Base-by-base conservation (phyloP, 441 rosid genomes). In the Viola pubescens region DNA sequence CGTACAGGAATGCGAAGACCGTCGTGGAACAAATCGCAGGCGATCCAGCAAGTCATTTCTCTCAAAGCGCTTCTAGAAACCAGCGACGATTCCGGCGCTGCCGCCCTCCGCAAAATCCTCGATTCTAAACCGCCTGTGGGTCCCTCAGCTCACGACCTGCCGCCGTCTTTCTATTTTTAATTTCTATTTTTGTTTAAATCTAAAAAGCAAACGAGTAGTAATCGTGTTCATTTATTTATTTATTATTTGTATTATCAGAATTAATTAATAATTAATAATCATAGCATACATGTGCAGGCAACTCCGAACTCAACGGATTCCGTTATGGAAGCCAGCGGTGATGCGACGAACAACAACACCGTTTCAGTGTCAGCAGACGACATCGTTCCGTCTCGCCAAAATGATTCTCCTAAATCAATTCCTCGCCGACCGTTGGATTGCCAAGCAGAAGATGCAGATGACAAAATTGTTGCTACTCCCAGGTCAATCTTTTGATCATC, bases 1-100 rank as follows among this genome's bases (percentile, higher is more conserved):
- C 47, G 61, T n/a, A 61, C 87, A 94, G 98, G 98, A 75, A 94
- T 94, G 98, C 83, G 98, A 16, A 80, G 89, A 51, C 98, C 98
- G 38, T 94, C 98, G 4, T 94, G 98, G 98, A 94, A 94, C 91
- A 89, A 94, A 77, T 89, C 98, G 62, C 98, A 94, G 76, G 97
- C 98, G 81, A 87, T 94, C 83, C 96, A 94, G 82, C 98, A 94
- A 75, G 98, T 94, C 38, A 68, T 94, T 26, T 94, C 91, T 2
- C 92, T 94, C 51, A 94, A 94, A 76, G 90, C 95, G 53, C 77
- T 94, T 26, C 84, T 79, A 9, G 98, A 89, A 40, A 77, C 87
- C 12, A 75, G 71, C 34, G 83, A 76, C 13, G 95, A 89, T 54
- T 79, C 97, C 70, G 89, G 84, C 68, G 83, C 85, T 70, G 83